Base-by-base conservation (phyloP, 176 grass and related monocot species). In the Triticum monococcum region DNA sequence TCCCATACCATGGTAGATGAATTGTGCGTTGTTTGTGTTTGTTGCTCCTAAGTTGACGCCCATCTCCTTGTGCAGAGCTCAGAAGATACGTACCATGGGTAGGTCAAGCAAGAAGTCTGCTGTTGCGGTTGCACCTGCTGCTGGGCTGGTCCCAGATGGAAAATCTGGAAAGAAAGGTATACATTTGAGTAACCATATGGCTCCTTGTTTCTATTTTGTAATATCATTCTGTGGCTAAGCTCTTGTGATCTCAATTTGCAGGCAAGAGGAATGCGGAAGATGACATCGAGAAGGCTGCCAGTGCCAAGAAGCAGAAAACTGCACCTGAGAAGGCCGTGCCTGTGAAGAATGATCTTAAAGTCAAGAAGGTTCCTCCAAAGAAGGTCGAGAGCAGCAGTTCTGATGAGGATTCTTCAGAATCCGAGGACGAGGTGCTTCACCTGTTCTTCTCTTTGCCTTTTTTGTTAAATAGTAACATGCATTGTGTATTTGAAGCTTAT, bases 121-220 rank as follows among this genome's bases (percentile, higher is more conserved):
- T 81, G 89, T 78, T 32, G 24, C 12, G 62, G 77, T 56, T 50
- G 82, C 31, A 40, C 63, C 86, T 78, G 84, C 85, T 24, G 7
- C 89, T 22, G 77, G 33, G 17, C 14, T 76, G 0, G 73, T 74
- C 20, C 31, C 50, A 18, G 72, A 80, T 8, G 86, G 7, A 52
- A 97, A 92, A 85, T 86, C 90, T 60, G 89, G 59, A 54, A 97
- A 97, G 79, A 97, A 92, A 62, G 95, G 93, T 95, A 26, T 54
- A 91, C 64, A 38, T 14, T 74, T 79, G 46, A 26, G 30, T 30
- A 46, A 36, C 3, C 4, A 68, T 67, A 9, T 81, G 38, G 22
- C 36, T 72, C 8, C 7, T 36, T 61, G 11, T 84, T 72, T 45
- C 8, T 67, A 33, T 28, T 16, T 75, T 1, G 1, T 28, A n/a